Conservation (phyloP, 2,329 filamentous ascomycete genomes). For the Elsinoe ampelina region DNA sequence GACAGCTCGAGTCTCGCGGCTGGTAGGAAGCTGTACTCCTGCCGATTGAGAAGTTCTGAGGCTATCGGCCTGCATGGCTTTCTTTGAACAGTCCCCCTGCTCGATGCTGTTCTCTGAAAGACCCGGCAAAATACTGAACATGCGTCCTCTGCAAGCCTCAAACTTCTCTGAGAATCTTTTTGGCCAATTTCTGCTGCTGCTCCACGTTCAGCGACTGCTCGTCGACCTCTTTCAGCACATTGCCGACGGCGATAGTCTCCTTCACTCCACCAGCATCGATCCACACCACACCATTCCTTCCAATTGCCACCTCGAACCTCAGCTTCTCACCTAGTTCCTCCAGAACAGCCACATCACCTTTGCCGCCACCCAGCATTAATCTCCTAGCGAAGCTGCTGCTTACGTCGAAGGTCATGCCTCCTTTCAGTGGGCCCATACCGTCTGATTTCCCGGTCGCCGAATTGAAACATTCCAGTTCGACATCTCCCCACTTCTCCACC, state of each 20-base stretch:
- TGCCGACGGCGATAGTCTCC: conserved; percentile 68
- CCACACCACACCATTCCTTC: conserved; percentile 87
- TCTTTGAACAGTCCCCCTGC: too few species aligned
- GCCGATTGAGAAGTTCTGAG: too few species aligned
- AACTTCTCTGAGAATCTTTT: conserved; percentile 53
- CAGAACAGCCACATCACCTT: conserved; percentile 61
- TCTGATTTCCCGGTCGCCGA: conserved; percentile 79
- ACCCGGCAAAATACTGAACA: too few species aligned
- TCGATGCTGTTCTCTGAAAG: too few species aligned
- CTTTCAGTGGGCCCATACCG: conserved; percentile 71
- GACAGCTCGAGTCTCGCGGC: too few species aligned
- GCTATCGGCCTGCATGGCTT: too few species aligned
- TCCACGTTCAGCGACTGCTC: conserved; percentile 53
- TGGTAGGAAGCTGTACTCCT: too few species aligned
- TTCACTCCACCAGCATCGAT: conserved; percentile 68
- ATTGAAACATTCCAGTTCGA: conserved; percentile 84
- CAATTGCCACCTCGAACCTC: conserved; percentile 87
- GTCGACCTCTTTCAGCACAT: conserved; percentile 70
- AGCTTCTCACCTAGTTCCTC: conserved; percentile 75
- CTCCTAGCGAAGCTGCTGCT: conserved; percentile 74
- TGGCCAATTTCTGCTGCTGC: conserved; percentile 61
- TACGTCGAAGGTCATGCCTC: conserved; percentile 78
- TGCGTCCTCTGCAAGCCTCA: conserved; percentile 15
- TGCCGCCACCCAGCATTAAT: conserved; percentile 53
- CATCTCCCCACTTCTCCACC: conserved; percentile 73